Evolutionary conservation across 768 basidiomycete genomes (phyloP).

Genomic region (Amanita rubescens): DNA sequence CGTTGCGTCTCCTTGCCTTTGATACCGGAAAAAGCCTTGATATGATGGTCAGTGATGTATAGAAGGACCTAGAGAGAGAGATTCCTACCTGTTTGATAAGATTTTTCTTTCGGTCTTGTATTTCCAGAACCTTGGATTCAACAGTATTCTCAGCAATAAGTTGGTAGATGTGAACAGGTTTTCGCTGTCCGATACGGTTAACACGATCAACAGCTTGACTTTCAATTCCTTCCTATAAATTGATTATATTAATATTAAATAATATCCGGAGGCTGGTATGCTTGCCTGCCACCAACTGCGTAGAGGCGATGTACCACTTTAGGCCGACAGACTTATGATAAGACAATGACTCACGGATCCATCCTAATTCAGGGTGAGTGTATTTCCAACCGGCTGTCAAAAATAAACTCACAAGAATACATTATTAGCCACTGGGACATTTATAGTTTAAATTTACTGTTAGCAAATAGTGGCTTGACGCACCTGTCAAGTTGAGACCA

Average conservation of each 20-base stretch:
- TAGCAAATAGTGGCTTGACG: slow-evolving; percentile 1
- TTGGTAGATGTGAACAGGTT: slow-evolving; percentile 81
- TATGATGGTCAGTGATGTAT: not conserved
- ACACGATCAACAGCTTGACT: slow-evolving; percentile 78
- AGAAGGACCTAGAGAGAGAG: not conserved
- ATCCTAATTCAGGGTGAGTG: slow-evolving; percentile 38
- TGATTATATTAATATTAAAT: slow-evolving; percentile 7
- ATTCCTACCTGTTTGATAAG: slow-evolving; percentile 61
- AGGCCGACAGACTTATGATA: not conserved
- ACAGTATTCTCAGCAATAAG: slow-evolving; percentile 86
- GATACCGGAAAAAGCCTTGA: slow-evolving; percentile 79
- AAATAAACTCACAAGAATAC: slow-evolving; percentile 60
- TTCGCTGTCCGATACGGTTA: slow-evolving; percentile 81
- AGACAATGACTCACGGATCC: slow-evolving; percentile 57
- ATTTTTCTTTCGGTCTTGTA: slow-evolving; percentile 79
- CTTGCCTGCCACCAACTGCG: slow-evolving; percentile 71
- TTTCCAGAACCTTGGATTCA: slow-evolving; percentile 81
- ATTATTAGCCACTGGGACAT: slow-evolving; percentile 62
- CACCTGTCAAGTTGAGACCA: slow-evolving; percentile 74
- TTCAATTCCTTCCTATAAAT: slow-evolving; percentile 68
- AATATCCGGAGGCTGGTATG: not conserved
- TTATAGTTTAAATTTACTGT: not conserved
- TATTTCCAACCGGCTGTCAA: not conserved
- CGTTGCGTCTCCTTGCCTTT: slow-evolving; percentile 67
- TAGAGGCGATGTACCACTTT: not conserved